phyloP scores from a whole-genome alignment of 805 yeast species.

The Kodamaea kaohsiungensis region DNA sequence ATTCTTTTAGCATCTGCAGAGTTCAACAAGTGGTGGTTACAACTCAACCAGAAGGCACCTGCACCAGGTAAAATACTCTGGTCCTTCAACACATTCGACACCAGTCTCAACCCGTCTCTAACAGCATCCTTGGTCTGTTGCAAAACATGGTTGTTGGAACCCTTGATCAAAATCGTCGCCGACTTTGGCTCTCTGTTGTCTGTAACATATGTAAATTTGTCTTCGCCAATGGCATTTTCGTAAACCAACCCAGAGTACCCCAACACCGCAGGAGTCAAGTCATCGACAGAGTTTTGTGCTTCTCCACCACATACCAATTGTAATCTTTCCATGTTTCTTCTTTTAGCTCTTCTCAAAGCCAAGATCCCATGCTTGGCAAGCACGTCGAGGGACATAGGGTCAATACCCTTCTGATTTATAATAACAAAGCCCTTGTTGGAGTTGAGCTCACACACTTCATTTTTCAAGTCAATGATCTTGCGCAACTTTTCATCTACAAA shows the following conservation, averaged over 20 bases:
- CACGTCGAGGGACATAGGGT: constrained; percentile 95
- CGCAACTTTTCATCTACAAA: constrained; percentile 92
- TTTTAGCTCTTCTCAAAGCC: constrained; percentile 95
- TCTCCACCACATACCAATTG: constrained; percentile 96
- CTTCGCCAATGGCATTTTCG: constrained; percentile 95
- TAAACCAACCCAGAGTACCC: constrained; percentile 91
- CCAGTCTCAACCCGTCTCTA: constrained; percentile 95
- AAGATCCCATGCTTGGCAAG: constrained; percentile 90
- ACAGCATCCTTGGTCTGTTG: constrained; percentile 96
- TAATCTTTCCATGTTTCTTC: constrained; percentile 98
- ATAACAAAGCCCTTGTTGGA: constrained; percentile 82
- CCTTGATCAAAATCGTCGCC: constrained; percentile 89
- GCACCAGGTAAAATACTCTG: constrained; percentile 91
- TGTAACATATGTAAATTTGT: constrained; percentile 93
- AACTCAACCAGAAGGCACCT: constrained; percentile 90
- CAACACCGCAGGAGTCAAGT: constrained; percentile 71
- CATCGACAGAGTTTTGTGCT: constrained; percentile 97
- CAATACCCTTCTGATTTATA: constrained; percentile 97
- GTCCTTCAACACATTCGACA: constrained; percentile 87
- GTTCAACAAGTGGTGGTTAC: constrained; percentile 63
- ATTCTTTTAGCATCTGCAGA: constrained; percentile 45
- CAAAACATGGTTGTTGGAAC: constrained; percentile 85
- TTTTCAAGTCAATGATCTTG: constrained; percentile 90
- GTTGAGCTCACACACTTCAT: constrained; percentile 82
- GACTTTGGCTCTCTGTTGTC: constrained; percentile 87